These are phyloP conservation scores for Ilex paraguariensis DNA, from an alignment of 305 asterid genomes.

Conservation along the genomic window DNA sequence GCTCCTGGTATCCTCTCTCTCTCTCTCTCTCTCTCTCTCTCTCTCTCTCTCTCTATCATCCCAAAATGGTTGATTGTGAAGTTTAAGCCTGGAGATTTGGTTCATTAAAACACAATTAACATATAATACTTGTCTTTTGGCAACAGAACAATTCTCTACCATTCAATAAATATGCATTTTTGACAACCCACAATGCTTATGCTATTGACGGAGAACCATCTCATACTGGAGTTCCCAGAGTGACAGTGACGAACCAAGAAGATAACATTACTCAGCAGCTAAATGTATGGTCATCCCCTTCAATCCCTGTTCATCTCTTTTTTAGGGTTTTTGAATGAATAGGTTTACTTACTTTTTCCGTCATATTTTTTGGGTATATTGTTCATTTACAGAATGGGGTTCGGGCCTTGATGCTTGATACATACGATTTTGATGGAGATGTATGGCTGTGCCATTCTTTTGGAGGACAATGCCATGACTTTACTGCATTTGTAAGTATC, in stretches of 20 bases:
- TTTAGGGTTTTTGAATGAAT: too few species aligned
- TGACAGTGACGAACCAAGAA: constrained; percentile 62
- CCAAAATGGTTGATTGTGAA: not conserved
- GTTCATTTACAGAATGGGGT: constrained; percentile 53
- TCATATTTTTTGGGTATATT: not conserved
- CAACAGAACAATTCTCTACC: constrained; percentile 75
- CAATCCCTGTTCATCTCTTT: not conserved
- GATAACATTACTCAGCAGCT: constrained; percentile 68
- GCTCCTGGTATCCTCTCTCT: constrained; percentile 28
- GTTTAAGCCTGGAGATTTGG: too few species aligned
- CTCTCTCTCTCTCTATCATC: not conserved
- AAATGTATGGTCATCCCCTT: constrained; percentile 29
- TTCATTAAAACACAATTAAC: too few species aligned
- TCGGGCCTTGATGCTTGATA: constrained; percentile 84
- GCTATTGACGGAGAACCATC: constrained; percentile 53
- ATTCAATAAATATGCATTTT: constrained; percentile 66
- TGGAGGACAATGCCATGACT: constrained; percentile 67
- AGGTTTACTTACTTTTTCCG: not conserved
- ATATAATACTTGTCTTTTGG: too few species aligned
- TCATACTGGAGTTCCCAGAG: constrained; percentile 42
- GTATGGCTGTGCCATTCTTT: constrained; percentile 91
- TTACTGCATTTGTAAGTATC: constrained; percentile 58
- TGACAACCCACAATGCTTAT: constrained; percentile 69
- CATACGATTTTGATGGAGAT: constrained; percentile 65
- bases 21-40: not conserved